Evolutionary conservation across 108 stramenopile species (phyloP).

Genomic region (Cyclotella atomus): DNA sequence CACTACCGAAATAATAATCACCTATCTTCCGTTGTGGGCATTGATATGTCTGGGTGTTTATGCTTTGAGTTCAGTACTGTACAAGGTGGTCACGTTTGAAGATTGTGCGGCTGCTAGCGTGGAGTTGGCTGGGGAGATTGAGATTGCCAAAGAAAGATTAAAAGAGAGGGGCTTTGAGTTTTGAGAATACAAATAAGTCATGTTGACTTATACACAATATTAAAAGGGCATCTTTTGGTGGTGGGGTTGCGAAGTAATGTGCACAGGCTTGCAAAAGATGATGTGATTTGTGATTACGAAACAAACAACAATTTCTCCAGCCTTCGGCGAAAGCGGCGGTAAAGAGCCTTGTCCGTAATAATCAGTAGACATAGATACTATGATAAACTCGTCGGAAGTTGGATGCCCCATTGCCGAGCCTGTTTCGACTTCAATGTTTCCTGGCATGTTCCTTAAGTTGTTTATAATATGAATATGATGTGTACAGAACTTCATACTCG

Average conservation of each 20-base stretch:
- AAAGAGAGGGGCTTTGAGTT: slow-evolving; percentile 57
- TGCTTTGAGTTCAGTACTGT: slow-evolving; percentile 59
- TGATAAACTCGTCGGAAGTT: slow-evolving; percentile 2
- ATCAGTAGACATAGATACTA: no score
- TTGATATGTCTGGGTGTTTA: slow-evolving; percentile 62
- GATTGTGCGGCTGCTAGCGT: slow-evolving; percentile 70
- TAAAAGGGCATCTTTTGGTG: no score
- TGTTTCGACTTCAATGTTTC: slow-evolving; percentile 20
- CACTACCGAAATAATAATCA: slow-evolving; percentile 24
- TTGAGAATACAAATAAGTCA: slow-evolving; percentile 3
- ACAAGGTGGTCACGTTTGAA: slow-evolving; percentile 59
- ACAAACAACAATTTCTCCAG: no score
- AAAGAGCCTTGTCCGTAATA: no score
- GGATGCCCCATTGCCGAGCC: slow-evolving; percentile 22
- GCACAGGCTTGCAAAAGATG: no score
- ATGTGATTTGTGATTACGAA: no score
- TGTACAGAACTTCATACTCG: background rate
- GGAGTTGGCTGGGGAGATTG: slow-evolving; percentile 68
- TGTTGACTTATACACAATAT: no score
- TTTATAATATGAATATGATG: background rate
- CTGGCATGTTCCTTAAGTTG: background rate
- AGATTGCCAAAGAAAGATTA: slow-evolving; percentile 69
- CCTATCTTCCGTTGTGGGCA: slow-evolving; percentile 71
- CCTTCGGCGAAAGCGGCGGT: no score
- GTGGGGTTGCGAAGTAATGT: no score